A percentile compares a stretch with the other conserved stretches of the same genome.
These are phyloP conservation scores for Skeletonema grethae DNA, from an alignment of 108 stramenopile species.

Conservation along the genomic window DNA sequence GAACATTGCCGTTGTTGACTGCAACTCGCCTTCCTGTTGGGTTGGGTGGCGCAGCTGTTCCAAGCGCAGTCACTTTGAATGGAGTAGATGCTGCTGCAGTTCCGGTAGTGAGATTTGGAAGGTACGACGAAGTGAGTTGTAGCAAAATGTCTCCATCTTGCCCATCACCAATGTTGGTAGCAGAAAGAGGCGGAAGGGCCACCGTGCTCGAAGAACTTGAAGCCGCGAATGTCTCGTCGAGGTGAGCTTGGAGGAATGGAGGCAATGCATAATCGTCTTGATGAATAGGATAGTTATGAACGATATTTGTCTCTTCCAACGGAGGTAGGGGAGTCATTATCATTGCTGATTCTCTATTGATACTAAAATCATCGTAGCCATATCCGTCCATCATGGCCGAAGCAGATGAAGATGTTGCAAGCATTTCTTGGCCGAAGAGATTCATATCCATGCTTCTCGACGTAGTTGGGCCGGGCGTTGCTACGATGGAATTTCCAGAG, in stretches of 20 bases:
- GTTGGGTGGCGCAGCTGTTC: slow-evolving; percentile 21
- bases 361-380: slow-evolving; percentile 13
- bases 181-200: neutral
- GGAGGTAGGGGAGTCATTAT: neutral
- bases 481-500: slow-evolving; percentile 3
- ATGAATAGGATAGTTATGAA: neutral
- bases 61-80: slow-evolving; percentile 17
- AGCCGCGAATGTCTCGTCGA: slow-evolving; percentile 45
- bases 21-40: neutral
- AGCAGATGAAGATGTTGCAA: slow-evolving; percentile 17
- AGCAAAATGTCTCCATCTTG: slow-evolving; percentile 15
- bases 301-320: neutral
- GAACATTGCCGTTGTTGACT: slow-evolving; percentile 3
- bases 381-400: slow-evolving; percentile 19
- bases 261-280: slow-evolving; percentile 34
- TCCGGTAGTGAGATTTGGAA: neutral
- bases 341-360: slow-evolving; percentile 1
- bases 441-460: slow-evolving; percentile 4
- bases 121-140: slow-evolving; percentile 32
- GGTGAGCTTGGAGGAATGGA: slow-evolving; percentile 37
- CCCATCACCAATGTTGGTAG: neutral
- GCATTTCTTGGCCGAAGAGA: slow-evolving; percentile 11
- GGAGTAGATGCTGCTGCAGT: neutral
- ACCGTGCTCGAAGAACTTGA: slow-evolving; percentile 13
- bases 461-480: slow-evolving; percentile 15